Base-by-base conservation (phyloP, 1,284 basidiomycete genomes). In the Microbotryum intermedium region DNA sequence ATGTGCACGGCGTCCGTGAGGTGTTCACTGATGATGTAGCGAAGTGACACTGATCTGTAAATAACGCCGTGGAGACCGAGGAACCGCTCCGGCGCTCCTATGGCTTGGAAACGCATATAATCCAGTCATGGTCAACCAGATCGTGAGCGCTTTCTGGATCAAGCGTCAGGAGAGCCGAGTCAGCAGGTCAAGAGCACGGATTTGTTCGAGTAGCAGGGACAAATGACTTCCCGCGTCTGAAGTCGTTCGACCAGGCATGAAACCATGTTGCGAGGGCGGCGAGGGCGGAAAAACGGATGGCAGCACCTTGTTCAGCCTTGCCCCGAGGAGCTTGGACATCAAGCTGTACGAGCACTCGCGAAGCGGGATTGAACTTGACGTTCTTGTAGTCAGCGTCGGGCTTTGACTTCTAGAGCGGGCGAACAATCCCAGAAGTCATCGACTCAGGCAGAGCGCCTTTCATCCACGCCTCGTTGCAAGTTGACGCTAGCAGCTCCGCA, bases 21-120 rank as follows among this genome's bases (percentile, higher is more conserved):
- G 48, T 25, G 50, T 5, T 39, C 55, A 39, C 50, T 56, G 55
- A 56, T 21, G 55, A 43, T 56, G 47, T 56, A 56, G 4, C 47
- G 29, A 56, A 48, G n/a, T 3, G n/a, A 5, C 6, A 8, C 3
- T 6, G 6, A 48, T 56, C 47, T 39, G 55, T 56, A 56, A 16
- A 56, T 23, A 6, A 39, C 21, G 8, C 23, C 11, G 34, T 50
- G 39, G 6, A 56, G 55, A 6, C 7, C 13, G 30, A 56, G 47
- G 34, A 56, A 56, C 8, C 47, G 30, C 4, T 30, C 16, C 3
- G 46, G 47, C 7, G 47, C 47, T 8, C 55, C 55, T 18, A 50
- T 49, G 16, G 55, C 46, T 16, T 9, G 11, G 46, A 43, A 56
- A 11, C 4, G 8, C 20, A 18, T 34, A 56, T 30, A 34, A 56